A percentile compares a stretch with the other conserved stretches of the same genome.
These are phyloP conservation scores for Metrosideros polymorpha DNA, from an alignment of 441 rosid species.

Conservation along the genomic window DNA sequence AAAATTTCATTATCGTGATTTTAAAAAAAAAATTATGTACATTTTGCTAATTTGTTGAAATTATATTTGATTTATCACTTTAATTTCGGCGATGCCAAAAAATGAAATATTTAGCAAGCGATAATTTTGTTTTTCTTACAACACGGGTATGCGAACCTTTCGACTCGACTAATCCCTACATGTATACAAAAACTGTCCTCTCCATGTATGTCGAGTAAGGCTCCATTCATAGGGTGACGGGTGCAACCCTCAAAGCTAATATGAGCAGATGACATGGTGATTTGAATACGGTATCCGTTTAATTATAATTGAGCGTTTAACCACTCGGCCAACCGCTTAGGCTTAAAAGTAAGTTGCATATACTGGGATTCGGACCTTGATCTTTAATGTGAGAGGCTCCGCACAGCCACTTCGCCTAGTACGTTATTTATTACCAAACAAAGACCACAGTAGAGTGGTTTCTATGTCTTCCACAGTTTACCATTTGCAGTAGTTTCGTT, in stretches of 20 bases:
- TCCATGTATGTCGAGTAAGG: neutral
- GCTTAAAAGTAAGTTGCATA: neutral
- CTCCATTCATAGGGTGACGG: fast-evolving
- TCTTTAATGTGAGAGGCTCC: neutral
- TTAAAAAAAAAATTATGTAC: too few species aligned
- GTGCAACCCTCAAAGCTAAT: neutral
- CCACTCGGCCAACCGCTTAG: neutral
- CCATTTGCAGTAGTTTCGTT: neutral
- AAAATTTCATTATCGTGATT: too few species aligned
- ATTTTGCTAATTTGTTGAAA: neutral
- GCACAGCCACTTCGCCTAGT: neutral
- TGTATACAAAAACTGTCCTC: neutral
- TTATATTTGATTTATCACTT: too few species aligned
- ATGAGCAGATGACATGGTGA: neutral
- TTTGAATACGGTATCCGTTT: neutral
- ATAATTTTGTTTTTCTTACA: neutral
- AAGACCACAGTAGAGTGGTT: neutral
- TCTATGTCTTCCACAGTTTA: neutral
- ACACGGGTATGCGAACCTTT: neutral
- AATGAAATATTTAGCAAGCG: neutral
- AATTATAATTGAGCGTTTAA: neutral
- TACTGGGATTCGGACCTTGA: neutral
- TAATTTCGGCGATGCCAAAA: too few species aligned
- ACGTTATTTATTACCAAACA: neutral
- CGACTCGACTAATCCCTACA: neutral